Base-by-base conservation (phyloP, 257 asterid genomes). In the Capsicum pubescens region DNA sequence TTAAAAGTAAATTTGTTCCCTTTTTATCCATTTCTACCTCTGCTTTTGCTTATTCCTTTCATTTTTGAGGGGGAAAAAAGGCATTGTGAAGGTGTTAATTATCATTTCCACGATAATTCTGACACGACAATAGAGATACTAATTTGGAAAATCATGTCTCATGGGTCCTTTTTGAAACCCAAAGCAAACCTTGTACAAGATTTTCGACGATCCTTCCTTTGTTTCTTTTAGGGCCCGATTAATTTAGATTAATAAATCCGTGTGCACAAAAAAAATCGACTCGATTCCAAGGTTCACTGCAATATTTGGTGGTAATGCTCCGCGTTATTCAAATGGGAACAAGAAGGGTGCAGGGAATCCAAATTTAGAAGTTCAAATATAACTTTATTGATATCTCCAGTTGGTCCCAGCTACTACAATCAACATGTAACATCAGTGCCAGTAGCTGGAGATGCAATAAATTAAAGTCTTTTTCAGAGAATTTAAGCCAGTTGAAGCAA, bases 391-490 rank as follows among this genome's bases (percentile, higher is more conserved):
- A 39, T 39, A 39, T 39, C 26, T 52, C 19, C 15, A 54, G 81
- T 52, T 76, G 81, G 81, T 74, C 63, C 81, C 26, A 76, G 21
- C 63, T 76, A 10, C 1, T 71, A 3, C 19, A 76, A 14, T 76
- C 48, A 52, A 76, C 63, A 50, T 76, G 81, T 76, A 52, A 76
- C 81, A 76, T 76, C 64, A 26, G 48, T 76, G 26, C 48, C 52
- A 26, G 81, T 52, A 26, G 81, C 46, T 76, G 63, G 64, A 21
- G 61, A 44, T 76, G 52, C 39, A 52, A 52, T 21, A 76, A 74
- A 52, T 26, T 52, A 13, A 26, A 21, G 5, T 54, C 64, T 9
- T 54, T 76, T 76, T 76, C 64, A 76, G 50, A 76, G 26, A 35
- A 76, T 19, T 21, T 52, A 52, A 50, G 60, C 42, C 59, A 50